Evolutionary conservation across 176 grass and related monocot species (phyloP).

Genomic region (Oryza glaberrima): DNA sequence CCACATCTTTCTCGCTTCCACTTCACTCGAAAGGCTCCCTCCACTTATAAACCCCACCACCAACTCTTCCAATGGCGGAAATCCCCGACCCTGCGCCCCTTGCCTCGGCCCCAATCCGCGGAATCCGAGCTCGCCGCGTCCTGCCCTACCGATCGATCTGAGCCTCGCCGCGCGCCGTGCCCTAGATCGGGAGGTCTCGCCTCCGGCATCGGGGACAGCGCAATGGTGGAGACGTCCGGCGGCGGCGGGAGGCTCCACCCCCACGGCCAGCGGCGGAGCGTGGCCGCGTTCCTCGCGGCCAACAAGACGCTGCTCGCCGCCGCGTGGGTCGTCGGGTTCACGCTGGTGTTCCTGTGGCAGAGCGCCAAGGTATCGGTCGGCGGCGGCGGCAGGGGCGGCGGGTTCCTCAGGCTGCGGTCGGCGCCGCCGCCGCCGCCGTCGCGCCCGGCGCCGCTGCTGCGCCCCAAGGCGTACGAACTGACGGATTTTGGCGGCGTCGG

Average conservation of each 20-base stretch:
- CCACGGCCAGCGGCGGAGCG: slow-evolving; percentile 44
- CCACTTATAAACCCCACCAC: slow-evolving; percentile 42
- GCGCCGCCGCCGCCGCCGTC: slow-evolving; percentile 3
- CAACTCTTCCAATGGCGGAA: slow-evolving; percentile 51
- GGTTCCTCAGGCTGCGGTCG: slow-evolving; percentile 22
- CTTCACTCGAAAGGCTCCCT: slow-evolving; percentile 16
- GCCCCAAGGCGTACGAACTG: slow-evolving; percentile 64
- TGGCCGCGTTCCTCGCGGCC: slow-evolving; percentile 51
- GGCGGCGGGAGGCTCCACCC: slow-evolving; percentile 40
- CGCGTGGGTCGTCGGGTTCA: slow-evolving; percentile 70
- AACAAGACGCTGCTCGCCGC: slow-evolving; percentile 58
- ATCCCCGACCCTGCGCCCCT: not conserved
- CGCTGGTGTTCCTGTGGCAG: slow-evolving; percentile 77
- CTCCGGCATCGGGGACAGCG: not conserved
- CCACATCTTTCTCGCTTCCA: slow-evolving; percentile 40
- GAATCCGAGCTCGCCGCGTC: not conserved
- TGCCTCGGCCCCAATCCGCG: not conserved
- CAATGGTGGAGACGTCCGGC: slow-evolving; percentile 53
- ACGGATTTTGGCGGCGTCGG: slow-evolving; percentile 81
- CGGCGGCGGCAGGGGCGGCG: not conserved
- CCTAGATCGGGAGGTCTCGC: slow-evolving; percentile 43
- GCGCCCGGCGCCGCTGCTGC: slow-evolving; percentile 53
- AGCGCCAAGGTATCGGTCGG: slow-evolving; percentile 49
- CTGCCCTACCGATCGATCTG: slow-evolving; percentile 13
- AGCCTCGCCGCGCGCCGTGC: slow-evolving; percentile 5